A percentile compares a stretch with the other conserved stretches of the same genome.
Evolutionary conservation across 73 alveolate genomes (phyloP).

Genomic region (Paramecium sexaurelia): DNA sequence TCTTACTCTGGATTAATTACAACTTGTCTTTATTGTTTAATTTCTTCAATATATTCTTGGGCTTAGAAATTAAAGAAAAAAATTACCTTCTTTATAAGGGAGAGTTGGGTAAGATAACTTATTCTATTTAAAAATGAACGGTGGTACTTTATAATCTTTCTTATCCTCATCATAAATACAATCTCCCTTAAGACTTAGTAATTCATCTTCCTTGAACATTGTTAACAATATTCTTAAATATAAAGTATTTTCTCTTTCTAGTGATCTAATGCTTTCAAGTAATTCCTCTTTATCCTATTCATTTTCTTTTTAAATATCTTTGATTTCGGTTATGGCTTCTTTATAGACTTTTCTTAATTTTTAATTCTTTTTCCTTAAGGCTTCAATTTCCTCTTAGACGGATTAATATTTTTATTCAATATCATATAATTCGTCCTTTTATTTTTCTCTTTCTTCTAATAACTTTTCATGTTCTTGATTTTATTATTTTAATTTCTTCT

Average conservation of each 20-base stretch:
- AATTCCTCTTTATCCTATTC: constrained; percentile 70
- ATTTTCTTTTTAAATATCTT: constrained; percentile 62
- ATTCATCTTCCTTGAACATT: constrained; percentile 66
- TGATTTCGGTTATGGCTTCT: constrained; percentile 58
- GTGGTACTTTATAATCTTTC: constrained; percentile 68
- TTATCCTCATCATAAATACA: constrained; percentile 68
- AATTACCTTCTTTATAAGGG: constrained; percentile 59
- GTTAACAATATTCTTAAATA: constrained; percentile 45
- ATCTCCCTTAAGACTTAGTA: constrained; percentile 56
- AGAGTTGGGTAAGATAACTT: constrained; percentile 61
- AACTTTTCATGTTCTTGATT: constrained; percentile 75
- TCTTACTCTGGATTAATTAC: background rate
- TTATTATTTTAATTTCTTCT: constrained; percentile 74
- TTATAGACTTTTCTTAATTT: constrained; percentile 9
- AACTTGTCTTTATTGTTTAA: constrained; percentile 24
- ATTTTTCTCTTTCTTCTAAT: constrained; percentile 72
- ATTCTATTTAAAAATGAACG: constrained; percentile 65
- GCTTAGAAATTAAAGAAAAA: background rate
- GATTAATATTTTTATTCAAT: constrained; percentile 68
- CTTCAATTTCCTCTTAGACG: constrained; percentile 68
- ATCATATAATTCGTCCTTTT: constrained; percentile 69
- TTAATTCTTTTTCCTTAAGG: constrained; percentile 14
- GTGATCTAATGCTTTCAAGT: constrained; percentile 59
- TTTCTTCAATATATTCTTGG: constrained; percentile 41
- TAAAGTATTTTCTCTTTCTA: constrained; percentile 63